Evolutionary conservation across 2,329 filamentous ascomycete species (phyloP), one percentile per base, ranked within the genome.

Genomic region (Colletotrichum sp.): DNA sequence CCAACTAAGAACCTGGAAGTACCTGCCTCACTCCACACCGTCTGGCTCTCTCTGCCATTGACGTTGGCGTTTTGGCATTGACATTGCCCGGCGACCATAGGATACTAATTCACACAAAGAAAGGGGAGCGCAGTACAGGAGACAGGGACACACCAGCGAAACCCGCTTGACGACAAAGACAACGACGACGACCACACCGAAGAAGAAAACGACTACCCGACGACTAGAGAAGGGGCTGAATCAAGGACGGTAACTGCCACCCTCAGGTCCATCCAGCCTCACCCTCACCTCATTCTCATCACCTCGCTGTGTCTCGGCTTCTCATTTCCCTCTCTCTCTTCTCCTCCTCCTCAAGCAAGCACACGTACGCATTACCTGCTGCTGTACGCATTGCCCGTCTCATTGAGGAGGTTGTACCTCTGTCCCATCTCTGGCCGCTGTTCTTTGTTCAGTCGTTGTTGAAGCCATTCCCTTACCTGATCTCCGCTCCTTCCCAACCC

Each of bases 41-140:
- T 2, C 30, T 63, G 12, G 28, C 28, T 63, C 26, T 44, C 64
- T 82, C 81, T 81, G 80, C 80, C 81, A 80, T 82, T 52, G 44
- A 52, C 44, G n/a, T 21, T 21, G 44, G 44, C 44, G 44, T 52
- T 52, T 80, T 81, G 44, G 77, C 77, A 76, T 79, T 80, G 79
- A 78, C 79, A 78, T 34, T 71, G 28, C 8, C 39, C 5, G 39
- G 18, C 39, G 39, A 44, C 39, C 9, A 44, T 44, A 44, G 18
- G 39, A 49, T 49, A 49, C 39, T 49, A n/a, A 49, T 49, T 49
- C 39, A n/a, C 39, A n/a, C 39, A 49, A 49, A 49, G 39, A 52
- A 52, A 52, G n/a, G n/a, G 12, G 44, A 52, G 44, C 44, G 44
- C 44, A 52, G n/a, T 12, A 21, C n/a, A 16, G 34, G 13, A 36